Evolutionary conservation across 1,139 yeast genomes (phyloP), one percentile per base, ranked within the genome.

Genomic region (Blastobotrys aristatus): DNA sequence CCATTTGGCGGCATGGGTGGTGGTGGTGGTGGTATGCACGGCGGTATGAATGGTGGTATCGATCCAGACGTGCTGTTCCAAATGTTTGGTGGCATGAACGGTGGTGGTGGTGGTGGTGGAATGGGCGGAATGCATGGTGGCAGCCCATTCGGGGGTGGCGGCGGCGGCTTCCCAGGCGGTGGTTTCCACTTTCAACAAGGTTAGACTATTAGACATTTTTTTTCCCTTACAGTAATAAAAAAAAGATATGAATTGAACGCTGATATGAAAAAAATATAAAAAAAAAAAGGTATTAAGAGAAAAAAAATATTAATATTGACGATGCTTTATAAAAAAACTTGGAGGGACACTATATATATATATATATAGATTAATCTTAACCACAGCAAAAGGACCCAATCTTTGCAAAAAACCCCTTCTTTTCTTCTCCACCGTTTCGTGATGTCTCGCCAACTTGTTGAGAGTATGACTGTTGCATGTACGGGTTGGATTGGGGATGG

Each of bases 1-100:
- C 61, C 63, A 95, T 72, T 83, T 79, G 71, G 96, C 88, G 53
- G 73, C 82, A 64, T 75, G 64, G 61, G 84, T 76, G 59, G 78
- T 73, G 61, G 86, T 79, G 62, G 82, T 74, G 53, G 70, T 69
- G n/a, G n/a, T n/a, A n/a, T n/a, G n/a, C 58, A 68, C 60, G 63
- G 90, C 46, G 82, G 80, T 41, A 75, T 76, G 76, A 75, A 75
- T 45, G 75, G 75, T 46, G 74, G 70, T 2, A 57, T 70, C 17
- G 66, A 63, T 38, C 64, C 64, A 18, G 60, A 61, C 21, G 56
- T 61, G 17, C 55, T 63, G 10, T 62, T 60, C 55, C 61, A 58
- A 39, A 60, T 60, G 63, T 60, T 61, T 66, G 60, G 89, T 42
- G 76, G 77, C 75, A 88, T 82, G 79, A 54, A 92, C 61, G 87